These are phyloP conservation scores for Leccinum imitatum DNA, from an alignment of 768 basidiomycete species.

Conservation along the genomic window DNA sequence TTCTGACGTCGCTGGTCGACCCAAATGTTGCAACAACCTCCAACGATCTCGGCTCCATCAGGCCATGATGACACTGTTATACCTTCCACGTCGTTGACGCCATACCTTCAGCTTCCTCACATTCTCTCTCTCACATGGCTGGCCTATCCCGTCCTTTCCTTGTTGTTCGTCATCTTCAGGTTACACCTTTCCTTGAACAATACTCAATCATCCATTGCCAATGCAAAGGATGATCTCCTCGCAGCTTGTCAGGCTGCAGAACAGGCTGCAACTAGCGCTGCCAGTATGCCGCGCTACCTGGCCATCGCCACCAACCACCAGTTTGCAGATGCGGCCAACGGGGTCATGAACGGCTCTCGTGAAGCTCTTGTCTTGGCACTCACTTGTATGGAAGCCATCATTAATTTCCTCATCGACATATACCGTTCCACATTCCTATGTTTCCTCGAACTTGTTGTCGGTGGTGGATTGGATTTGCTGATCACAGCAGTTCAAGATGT, in stretches of 20 bases:
- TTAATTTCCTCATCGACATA: slow-evolving; percentile 89
- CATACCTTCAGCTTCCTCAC: slow-evolving; percentile 82
- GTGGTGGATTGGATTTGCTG: slow-evolving; percentile 75
- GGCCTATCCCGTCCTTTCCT: slow-evolving; percentile 86
- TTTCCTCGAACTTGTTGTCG: slow-evolving; percentile 86
- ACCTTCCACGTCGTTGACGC: slow-evolving; percentile 50
- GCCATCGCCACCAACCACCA: slow-evolving; percentile 82
- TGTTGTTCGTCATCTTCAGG: slow-evolving; percentile 84
- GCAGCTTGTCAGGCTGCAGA: slow-evolving; percentile 86
- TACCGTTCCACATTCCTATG: slow-evolving; percentile 95
- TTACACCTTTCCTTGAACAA: slow-evolving; percentile 71
- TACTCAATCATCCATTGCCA: slow-evolving; percentile 63
- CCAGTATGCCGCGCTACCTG: slow-evolving; percentile 87
- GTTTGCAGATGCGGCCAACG: slow-evolving; percentile 77
- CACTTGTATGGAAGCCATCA: slow-evolving; percentile 82
- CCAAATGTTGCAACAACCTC: slow-evolving; percentile 29
- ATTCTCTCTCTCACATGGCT: slow-evolving; percentile 88
- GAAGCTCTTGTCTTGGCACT: slow-evolving; percentile 69
- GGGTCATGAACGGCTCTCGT: slow-evolving; percentile 72
- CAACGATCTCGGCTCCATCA: slow-evolving; percentile 42
- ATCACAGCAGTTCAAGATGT: slow-evolving; percentile 86
- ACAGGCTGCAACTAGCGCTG: slow-evolving; percentile 73
- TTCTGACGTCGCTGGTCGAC: slow-evolving; percentile 40
- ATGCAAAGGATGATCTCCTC: slow-evolving; percentile 73
- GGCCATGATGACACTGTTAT: slow-evolving; percentile 52